phyloP scores from a whole-genome alignment of 176 grass and related monocot species.

The Alloteropsis semialata region DNA sequence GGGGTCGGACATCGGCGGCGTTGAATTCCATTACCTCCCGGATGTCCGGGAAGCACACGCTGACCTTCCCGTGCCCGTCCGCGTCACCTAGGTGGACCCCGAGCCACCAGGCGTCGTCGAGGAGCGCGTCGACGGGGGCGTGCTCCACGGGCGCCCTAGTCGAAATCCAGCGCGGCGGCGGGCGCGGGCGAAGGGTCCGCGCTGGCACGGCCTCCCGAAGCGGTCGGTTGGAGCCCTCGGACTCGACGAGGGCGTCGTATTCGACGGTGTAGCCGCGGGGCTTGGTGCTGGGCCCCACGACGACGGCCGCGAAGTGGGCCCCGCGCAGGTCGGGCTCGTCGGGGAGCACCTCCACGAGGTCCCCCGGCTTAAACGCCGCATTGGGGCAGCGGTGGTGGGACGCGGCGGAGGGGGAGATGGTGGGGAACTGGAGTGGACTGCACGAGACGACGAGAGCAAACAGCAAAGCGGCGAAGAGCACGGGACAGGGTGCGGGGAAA shows the following conservation, averaged over 20 bases:
- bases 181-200: conserved; percentile 46
- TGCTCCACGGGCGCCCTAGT: conserved; percentile 28
- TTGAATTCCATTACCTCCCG: conserved; percentile 41
- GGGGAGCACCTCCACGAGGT: conserved; percentile 52
- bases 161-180: conserved; percentile 16
- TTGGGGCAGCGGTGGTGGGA: neutral
- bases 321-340: conserved; percentile 40
- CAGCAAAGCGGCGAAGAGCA: too few relatives aligned
- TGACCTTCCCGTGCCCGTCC: neutral
- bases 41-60: conserved; percentile 48
- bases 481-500: too few relatives aligned
- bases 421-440: neutral
- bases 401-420: neutral
- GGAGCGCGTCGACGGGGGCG: conserved; percentile 55
- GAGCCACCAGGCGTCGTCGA: conserved; percentile 57
- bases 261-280: conserved; percentile 46
- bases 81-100: conserved; percentile 28
- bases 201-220: conserved; percentile 43
- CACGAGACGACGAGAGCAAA: neutral
- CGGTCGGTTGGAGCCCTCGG: neutral
- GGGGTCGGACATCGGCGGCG: conserved; percentile 25
- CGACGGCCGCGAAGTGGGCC: conserved; percentile 47
- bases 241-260: conserved; percentile 34
- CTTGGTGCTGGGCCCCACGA: conserved; percentile 21
- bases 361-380: conserved; percentile 27